A percentile compares a stretch with the other conserved stretches of the same genome.
Conservation (phyloP, 1,139 yeast genomes). For the Yamadazyma dushanensis region DNA sequence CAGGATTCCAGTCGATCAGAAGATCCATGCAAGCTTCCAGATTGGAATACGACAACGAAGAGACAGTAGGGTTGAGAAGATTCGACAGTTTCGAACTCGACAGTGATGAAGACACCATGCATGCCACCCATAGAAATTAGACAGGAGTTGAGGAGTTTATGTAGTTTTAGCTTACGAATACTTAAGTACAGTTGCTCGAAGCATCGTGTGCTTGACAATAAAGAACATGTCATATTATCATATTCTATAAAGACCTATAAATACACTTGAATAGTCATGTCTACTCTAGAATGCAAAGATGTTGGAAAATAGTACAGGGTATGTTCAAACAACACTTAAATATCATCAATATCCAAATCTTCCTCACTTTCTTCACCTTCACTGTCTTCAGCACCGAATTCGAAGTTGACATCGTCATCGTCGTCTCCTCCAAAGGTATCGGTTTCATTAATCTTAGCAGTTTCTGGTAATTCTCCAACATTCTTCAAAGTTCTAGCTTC, state of each 20-base stretch:
- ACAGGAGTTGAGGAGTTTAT: background rate
- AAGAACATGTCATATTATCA: slow-evolving; percentile 3
- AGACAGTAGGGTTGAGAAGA: slow-evolving; percentile 58
- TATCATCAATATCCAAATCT: slow-evolving; percentile 81
- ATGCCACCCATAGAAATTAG: slow-evolving; percentile 12
- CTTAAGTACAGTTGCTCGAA: background rate
- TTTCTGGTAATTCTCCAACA: slow-evolving; percentile 95
- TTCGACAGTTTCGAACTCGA: slow-evolving; percentile 61
- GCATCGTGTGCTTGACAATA: no score
- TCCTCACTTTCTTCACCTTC: slow-evolving; percentile 66
- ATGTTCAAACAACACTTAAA: slow-evolving; percentile 32
- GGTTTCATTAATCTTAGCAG: slow-evolving; percentile 96
- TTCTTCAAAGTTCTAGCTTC: slow-evolving; percentile 97
- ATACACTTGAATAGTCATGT: slow-evolving; percentile 3
- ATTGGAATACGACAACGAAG: slow-evolving; percentile 49
- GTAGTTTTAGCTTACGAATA: slow-evolving; percentile 1
- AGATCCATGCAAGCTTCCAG: slow-evolving; percentile 68
- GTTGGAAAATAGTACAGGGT: slow-evolving; percentile 5
- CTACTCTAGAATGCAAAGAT: slow-evolving; percentile 5
- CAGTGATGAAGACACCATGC: slow-evolving; percentile 39
- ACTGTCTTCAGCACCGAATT: slow-evolving; percentile 93
- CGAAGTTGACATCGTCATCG: slow-evolving; percentile 97
- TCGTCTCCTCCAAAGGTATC: slow-evolving; percentile 97
- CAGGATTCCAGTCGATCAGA: slow-evolving; percentile 64
- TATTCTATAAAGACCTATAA: slow-evolving; percentile 3